phyloP scores from a whole-genome alignment of 495 filamentous ascomycete species.

The Penicillium cataractarum region DNA sequence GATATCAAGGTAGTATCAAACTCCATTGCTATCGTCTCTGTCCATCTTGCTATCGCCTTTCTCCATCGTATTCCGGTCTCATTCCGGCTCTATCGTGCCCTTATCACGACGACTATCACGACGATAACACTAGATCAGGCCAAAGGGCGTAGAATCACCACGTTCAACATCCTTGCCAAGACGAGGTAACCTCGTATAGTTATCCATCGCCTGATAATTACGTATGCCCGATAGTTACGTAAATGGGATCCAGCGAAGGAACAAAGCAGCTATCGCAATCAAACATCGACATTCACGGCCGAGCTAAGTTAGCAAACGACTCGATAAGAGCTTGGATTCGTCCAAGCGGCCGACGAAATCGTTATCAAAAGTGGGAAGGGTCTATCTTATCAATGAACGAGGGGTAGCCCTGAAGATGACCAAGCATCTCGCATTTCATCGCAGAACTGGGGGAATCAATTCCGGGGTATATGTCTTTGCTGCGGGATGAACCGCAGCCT shows the following conservation, averaged over 20 bases:
- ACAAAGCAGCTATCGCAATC: background rate
- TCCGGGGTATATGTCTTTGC: background rate
- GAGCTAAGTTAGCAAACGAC: background rate
- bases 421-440: background rate
- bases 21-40: background rate
- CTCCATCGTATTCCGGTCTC: background rate
- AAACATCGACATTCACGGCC: background rate
- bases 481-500: constrained; percentile 5
- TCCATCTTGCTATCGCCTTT: background rate
- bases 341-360: constrained; percentile 5
- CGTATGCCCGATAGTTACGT: background rate
- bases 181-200: background rate
- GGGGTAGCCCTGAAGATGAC: background rate
- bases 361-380: constrained; percentile 9
- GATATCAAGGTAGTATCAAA: background rate
- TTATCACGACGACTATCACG: background rate
- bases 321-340: constrained; percentile 6
- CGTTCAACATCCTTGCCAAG: background rate
- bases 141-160: too few species aligned
- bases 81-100: background rate
- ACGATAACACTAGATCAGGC: background rate
- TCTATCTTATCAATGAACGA: constrained; percentile 11
- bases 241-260: background rate
- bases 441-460: background rate
- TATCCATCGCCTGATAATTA: background rate